phyloP scores from a whole-genome alignment of 495 filamentous ascomycete genomes.

The Aspergillus sclerotiicarbonarius region DNA sequence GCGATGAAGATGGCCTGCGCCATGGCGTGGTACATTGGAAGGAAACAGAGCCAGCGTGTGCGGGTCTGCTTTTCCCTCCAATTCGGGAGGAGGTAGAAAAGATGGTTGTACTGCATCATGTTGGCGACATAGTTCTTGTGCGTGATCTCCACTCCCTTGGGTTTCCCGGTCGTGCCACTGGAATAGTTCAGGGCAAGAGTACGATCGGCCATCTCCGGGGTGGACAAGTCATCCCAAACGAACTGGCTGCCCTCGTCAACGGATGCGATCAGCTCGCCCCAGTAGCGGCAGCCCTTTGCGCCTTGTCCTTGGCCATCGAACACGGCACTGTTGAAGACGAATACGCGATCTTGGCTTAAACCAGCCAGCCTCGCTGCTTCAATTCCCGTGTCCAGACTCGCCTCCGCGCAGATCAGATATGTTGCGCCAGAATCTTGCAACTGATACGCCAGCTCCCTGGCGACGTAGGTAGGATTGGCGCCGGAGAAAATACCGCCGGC shows the following conservation, averaged over 20 bases:
- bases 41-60: constrained; percentile 53
- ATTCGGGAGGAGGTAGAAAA: constrained; percentile 46
- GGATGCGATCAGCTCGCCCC: constrained; percentile 47
- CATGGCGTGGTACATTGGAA: constrained; percentile 75
- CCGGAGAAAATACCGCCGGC: constrained; percentile 79
- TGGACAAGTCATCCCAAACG: constrained; percentile 40
- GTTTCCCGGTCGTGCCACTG: constrained; percentile 76
- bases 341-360: constrained; percentile 39
- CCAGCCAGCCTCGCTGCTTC: constrained; percentile 43
- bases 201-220: constrained; percentile 35
- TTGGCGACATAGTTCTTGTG: constrained; percentile 74
- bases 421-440: constrained; percentile 65
- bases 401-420: constrained; percentile 58
- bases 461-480: constrained; percentile 73
- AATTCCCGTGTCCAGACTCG: constrained; percentile 41
- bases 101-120: constrained; percentile 53
- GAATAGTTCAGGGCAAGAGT: constrained; percentile 68
- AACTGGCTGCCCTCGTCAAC: constrained; percentile 42
- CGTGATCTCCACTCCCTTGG: constrained; percentile 80
- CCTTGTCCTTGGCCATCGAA: constrained; percentile 39
- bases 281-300: constrained; percentile 45
- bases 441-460: constrained; percentile 71
- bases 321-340: constrained; percentile 48
- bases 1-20: constrained; percentile 51
- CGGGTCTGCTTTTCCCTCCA: constrained; percentile 34